Evolutionary conservation across 495 filamentous ascomycete genomes (phyloP), one percentile per base, ranked within the genome.

Genomic region (Neurospora sp.): DNA sequence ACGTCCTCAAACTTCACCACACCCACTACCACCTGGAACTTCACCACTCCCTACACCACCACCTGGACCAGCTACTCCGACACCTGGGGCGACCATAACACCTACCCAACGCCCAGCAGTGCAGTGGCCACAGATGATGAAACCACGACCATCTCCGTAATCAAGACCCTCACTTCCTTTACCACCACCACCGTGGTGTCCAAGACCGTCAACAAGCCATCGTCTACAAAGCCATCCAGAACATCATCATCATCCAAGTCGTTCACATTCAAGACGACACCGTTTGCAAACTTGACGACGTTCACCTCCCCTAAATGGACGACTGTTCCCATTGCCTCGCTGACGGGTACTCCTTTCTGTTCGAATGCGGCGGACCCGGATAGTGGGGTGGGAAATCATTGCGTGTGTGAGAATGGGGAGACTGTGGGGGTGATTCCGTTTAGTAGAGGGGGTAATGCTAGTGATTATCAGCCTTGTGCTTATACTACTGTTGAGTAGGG

Each of bases 401-500:
- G 75, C 27, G 74, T 73, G 0, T 77, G 75, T 53, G 53, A 68
- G 27, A 77, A 77, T 68, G 75, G 75, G 16, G 71, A 44, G 16
- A 77, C 75, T 5, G 14, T 75, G 1, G 40, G 27, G 16, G 41
- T 71, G n/a, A 75, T 77, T 42, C 71, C 75, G 0, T 73, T 22
- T 16, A 68, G 61, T 27, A 69, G 27, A 3, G 71, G 73, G 5
- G 35, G 44, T 0, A 73, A 75, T 44, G 3, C 38, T 5, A 75
- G 74, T 12, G 74, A 77, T 69, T 77, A 77, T 48, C 74, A 75
- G 46, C 75, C 75, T 20, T 77, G 74, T 39, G 75, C 75, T 16
- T 76, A 76, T 69, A 76, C 73, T 8, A 76, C 75, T 22, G 73
- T 76, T 41, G 73, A 27, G 27, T 35, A 59, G 11, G 11, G 20